Evolutionary conservation across 1,284 basidiomycete genomes (phyloP).

Genomic region (Ceratobasidium sp.): DNA sequence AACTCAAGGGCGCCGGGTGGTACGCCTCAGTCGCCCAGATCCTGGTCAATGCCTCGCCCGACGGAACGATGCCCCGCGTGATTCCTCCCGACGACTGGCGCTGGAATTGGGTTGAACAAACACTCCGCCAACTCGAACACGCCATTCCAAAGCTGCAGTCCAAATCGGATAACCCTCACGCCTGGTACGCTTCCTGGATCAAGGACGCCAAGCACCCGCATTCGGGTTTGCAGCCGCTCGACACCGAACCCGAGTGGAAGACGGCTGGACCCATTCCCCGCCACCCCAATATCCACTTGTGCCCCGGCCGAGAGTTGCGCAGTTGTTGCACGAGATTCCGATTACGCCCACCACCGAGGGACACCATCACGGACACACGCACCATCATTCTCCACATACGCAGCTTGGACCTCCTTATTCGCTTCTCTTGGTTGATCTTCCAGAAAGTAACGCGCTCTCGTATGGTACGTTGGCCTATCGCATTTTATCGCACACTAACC

Average conservation of each 20-base stretch:
- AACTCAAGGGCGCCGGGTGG: constrained; percentile 84
- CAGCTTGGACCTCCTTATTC: constrained; percentile 85
- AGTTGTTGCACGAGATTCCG: constrained; percentile 48
- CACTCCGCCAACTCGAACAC: constrained; percentile 73
- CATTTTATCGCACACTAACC: neutral
- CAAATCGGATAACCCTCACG: constrained; percentile 56
- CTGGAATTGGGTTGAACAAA: constrained; percentile 78
- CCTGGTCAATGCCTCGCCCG: constrained; percentile 57
- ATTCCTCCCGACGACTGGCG: constrained; percentile 84
- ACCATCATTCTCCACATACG: constrained; percentile 56
- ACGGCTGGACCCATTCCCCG: constrained; percentile 63
- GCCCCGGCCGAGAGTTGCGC: constrained; percentile 72
- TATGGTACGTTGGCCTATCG: constrained; percentile 57
- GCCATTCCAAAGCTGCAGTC: constrained; percentile 69
- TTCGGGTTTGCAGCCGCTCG: neutral
- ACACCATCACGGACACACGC: constrained; percentile 45
- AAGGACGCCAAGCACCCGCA: neutral
- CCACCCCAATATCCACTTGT: constrained; percentile 73
- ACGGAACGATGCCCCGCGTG: constrained; percentile 56
- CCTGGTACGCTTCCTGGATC: constrained; percentile 28
- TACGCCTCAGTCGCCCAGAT: constrained; percentile 81
- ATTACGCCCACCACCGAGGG: constrained; percentile 11
- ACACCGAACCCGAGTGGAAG: constrained; percentile 5
- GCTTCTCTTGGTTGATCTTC: constrained; percentile 80
- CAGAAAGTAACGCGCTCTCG: constrained; percentile 85